Evolutionary conservation across 2,329 filamentous ascomycete species (phyloP).

Genomic region (Pseudocercospora cruenta): DNA sequence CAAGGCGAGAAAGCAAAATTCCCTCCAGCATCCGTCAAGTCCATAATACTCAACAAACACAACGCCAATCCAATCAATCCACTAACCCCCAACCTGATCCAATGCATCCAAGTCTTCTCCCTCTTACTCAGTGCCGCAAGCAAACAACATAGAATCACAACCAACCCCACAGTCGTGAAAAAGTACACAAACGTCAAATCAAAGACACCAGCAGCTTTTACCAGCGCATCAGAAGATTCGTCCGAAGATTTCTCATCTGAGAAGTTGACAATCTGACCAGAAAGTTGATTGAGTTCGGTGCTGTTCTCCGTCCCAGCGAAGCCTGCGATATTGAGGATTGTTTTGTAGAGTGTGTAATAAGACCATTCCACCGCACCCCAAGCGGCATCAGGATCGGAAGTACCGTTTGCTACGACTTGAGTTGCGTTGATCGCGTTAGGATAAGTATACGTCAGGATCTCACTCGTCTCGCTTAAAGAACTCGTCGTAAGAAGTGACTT

Average conservation of each 20-base stretch:
- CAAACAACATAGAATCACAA: slow-evolving; percentile 36
- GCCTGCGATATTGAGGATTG: slow-evolving; percentile 20
- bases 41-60: slow-evolving; percentile 12
- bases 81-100: slow-evolving; percentile 30
- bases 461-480: slow-evolving; percentile 8
- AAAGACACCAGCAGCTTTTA: slow-evolving; percentile 13
- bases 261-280: background rate
- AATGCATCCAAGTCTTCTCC: slow-evolving; percentile 27
- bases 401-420: slow-evolving; percentile 5
- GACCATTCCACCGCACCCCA: slow-evolving; percentile 10
- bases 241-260: background rate
- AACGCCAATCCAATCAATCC: slow-evolving; percentile 7
- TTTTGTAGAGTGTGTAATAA: slow-evolving; percentile 19
- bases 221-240: background rate
- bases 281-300: background rate
- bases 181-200: slow-evolving; percentile 37
- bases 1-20: slow-evolving; percentile 13
- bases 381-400: background rate
- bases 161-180: slow-evolving; percentile 35
- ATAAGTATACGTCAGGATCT: slow-evolving; percentile 10
- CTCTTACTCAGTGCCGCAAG: slow-evolving; percentile 30
- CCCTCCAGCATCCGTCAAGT: slow-evolving; percentile 4
- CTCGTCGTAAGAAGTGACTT: slow-evolving; percentile 12
- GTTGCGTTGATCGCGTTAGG: slow-evolving; percentile 15
- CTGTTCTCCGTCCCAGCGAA: slow-evolving; percentile 9